These are phyloP conservation scores for Colletotrichum scovillei DNA, from an alignment of 2,329 filamentous ascomycete genomes.

Conservation along the genomic window DNA sequence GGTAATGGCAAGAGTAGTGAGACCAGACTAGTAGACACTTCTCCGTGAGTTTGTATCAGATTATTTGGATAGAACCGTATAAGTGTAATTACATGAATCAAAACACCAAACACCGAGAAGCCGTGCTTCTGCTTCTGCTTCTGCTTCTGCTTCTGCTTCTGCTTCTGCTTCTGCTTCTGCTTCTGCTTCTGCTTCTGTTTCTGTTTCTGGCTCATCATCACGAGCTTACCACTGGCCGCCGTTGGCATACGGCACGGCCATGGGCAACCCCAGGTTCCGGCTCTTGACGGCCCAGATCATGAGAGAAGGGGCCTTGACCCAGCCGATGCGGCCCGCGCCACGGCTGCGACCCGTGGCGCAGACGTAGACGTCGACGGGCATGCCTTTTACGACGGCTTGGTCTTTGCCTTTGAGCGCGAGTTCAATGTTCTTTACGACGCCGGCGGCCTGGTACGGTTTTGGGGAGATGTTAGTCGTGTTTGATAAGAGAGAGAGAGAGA, in stretches of 20 bases:
- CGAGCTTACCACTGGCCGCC: constrained; percentile 58
- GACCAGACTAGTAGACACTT: neutral
- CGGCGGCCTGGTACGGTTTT: constrained; percentile 51
- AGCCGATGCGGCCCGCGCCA: constrained; percentile 60
- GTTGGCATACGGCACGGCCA: constrained; percentile 57
- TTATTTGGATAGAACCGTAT: neutral
- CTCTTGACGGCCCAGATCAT: constrained; percentile 64
- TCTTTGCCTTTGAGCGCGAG: constrained; percentile 56
- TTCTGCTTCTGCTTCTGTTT: too few species aligned
- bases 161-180: too few species aligned
- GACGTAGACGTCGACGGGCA: constrained; percentile 61
- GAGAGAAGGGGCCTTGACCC: constrained; percentile 61
- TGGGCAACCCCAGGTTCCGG: constrained; percentile 59
- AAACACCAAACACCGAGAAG: neutral
- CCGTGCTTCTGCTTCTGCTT: too few species aligned
- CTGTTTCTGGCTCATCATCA: too few species aligned
- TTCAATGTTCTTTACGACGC: constrained; percentile 66
- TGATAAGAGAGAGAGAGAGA: too few species aligned
- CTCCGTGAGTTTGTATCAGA: neutral
- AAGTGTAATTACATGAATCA: neutral
- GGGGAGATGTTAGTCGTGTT: neutral
- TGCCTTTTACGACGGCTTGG: constrained; percentile 56
- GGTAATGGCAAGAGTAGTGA: too few species aligned
- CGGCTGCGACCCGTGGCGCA: constrained; percentile 61
- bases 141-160: too few species aligned